phyloP scores from a whole-genome alignment of 2,329 filamentous ascomycete genomes.

The Sporothrix globosa region DNA sequence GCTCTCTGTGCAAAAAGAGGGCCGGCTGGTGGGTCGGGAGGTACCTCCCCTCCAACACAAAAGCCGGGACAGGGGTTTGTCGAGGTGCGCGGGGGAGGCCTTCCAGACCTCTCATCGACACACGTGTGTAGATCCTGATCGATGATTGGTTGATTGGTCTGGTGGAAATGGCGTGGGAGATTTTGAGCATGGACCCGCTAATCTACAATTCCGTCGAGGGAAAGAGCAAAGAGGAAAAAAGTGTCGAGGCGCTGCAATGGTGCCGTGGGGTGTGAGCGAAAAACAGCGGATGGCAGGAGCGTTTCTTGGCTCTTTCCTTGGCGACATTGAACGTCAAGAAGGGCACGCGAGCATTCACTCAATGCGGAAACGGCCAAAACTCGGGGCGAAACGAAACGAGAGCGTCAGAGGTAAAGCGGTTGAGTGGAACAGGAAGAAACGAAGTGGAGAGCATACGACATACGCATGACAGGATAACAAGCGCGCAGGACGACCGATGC shows the following conservation, averaged over 20 bases:
- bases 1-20: background rate
- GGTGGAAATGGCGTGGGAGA: background rate
- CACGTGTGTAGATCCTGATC: slow-evolving; percentile 33
- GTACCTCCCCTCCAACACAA: slow-evolving; percentile 4
- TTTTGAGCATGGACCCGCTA: slow-evolving; percentile 25
- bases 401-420: background rate
- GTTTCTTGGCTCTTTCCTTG: background rate
- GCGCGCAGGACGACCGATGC: slow-evolving; percentile 16
- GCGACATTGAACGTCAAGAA: slow-evolving; percentile 17
- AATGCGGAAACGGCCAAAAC: background rate
- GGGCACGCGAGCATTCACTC: slow-evolving; percentile 24
- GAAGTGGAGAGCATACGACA: background rate
- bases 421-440: background rate
- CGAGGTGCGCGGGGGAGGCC: slow-evolving; percentile 7
- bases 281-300: background rate
- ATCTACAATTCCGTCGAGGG: slow-evolving; percentile 19
- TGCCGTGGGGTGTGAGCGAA: background rate
- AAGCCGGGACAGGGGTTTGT: slow-evolving; percentile 13
- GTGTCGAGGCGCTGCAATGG: background rate
- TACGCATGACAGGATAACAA: background rate
- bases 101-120: slow-evolving; percentile 32
- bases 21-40: slow-evolving; percentile 3
- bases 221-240: background rate
- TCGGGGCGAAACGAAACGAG: background rate
- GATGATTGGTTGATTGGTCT: slow-evolving; percentile 31